These are phyloP conservation scores for Elymus sibiricus DNA, from an alignment of 176 grass and related monocot genomes.

Conservation along the genomic window DNA sequence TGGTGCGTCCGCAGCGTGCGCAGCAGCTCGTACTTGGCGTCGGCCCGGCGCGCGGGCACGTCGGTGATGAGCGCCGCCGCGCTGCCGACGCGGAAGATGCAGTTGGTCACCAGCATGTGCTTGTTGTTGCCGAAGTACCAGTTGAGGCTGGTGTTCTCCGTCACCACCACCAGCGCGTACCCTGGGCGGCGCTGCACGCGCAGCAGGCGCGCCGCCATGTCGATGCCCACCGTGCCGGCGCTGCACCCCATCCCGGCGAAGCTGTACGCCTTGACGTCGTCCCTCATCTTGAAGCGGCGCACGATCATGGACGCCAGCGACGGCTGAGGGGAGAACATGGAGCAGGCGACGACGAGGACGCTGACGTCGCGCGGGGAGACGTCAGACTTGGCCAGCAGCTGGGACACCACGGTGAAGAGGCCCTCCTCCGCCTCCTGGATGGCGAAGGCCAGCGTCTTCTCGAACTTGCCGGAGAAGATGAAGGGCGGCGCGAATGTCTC, in stretches of 20 bases:
- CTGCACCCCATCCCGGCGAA: slow-evolving; percentile 88
- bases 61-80: slow-evolving; percentile 67
- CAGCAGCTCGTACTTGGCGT: slow-evolving; percentile 77
- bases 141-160: slow-evolving; percentile 79
- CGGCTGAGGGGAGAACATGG: slow-evolving; percentile 65
- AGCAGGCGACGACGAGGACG: slow-evolving; percentile 66
- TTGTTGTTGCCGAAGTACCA: slow-evolving; percentile 93
- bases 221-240: slow-evolving; percentile 50
- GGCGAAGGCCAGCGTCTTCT: slow-evolving; percentile 38
- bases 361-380: slow-evolving; percentile 30
- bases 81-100: slow-evolving; percentile 81
- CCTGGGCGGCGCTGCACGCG: not conserved
- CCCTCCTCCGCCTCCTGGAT: slow-evolving; percentile 76
- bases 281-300: slow-evolving; percentile 35
- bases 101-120: slow-evolving; percentile 95
- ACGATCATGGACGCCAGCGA: slow-evolving; percentile 61
- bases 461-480: slow-evolving; percentile 45
- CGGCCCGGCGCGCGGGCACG: slow-evolving; percentile 25
- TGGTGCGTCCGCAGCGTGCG: slow-evolving; percentile 77
- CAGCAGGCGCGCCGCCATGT: slow-evolving; percentile 60
- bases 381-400: slow-evolving; percentile 64
- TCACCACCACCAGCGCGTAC: slow-evolving; percentile 83
- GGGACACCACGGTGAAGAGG: slow-evolving; percentile 46
- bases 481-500: slow-evolving; percentile 79
- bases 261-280: slow-evolving; percentile 56